These are phyloP conservation scores for Botrytis medusae DNA, from an alignment of 2,329 filamentous ascomycete genomes.

Conservation along the genomic window DNA sequence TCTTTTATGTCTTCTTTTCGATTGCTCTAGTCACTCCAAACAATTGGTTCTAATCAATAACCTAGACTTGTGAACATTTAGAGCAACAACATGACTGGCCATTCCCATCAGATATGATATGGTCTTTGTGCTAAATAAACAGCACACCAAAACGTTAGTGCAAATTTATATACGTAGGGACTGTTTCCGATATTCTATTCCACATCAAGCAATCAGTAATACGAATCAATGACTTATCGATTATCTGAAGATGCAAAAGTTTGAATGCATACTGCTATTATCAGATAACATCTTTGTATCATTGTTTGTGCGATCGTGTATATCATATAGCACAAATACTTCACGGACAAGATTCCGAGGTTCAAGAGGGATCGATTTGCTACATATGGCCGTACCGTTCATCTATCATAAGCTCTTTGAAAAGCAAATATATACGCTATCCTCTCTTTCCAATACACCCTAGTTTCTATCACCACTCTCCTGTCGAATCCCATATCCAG, in stretches of 20 bases:
- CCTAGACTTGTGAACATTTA: too few species aligned
- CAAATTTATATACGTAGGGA: too few species aligned
- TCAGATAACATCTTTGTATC: background rate
- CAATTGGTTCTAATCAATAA: too few species aligned
- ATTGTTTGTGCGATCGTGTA: rapidly evolving
- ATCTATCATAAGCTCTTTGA: background rate
- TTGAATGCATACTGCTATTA: background rate
- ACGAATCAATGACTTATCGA: too few species aligned
- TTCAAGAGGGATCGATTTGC: background rate
- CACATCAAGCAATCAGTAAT: too few species aligned
- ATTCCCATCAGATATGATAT: too few species aligned
- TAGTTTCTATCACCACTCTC: background rate
- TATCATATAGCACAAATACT: background rate
- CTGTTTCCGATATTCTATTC: too few species aligned
- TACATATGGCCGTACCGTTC: background rate
- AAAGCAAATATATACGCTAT: background rate
- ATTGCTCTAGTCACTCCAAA: too few species aligned
- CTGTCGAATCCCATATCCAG: background rate
- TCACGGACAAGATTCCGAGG: background rate
- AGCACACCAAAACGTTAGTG: too few species aligned
- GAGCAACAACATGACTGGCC: too few species aligned
- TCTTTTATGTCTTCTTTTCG: background rate
- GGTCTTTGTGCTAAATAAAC: too few species aligned
- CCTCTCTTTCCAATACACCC: background rate
- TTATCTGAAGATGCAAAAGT: background rate